Base-by-base conservation (phyloP, 257 asterid species). In the Nicotiana paniculata region DNA sequence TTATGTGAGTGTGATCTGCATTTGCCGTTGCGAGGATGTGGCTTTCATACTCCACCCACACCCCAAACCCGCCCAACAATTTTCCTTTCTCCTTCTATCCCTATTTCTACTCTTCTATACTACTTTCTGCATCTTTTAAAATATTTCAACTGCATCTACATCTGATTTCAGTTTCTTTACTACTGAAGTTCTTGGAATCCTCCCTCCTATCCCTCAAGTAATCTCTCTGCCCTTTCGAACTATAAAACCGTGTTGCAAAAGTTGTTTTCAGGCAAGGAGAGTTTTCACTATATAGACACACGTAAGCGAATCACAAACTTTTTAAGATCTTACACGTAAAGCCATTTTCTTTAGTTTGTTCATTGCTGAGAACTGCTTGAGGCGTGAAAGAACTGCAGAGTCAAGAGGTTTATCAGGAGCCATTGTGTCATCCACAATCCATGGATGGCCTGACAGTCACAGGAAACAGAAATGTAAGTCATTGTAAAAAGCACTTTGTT, bases 311-410 rank as follows among this genome's bases (percentile, higher is more conserved):
- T 70, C 83, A 84, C 46, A 75, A 75, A 51, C 64, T 75, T 51
- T 75, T 51, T 39, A 75, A 75, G 84, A 81, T 32, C 96, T 91
- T 91, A 95, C 98, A 51, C 97, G 97, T 84, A 95, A 85, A 86
- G 98, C 98, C 97, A 95, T 95, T 91, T 92, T 95, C 93, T 95
- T 95, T 53, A 95, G 97, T 87, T 95, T 95, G 91, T 95, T 95
- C 98, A 95, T 95, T 57, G 97, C 98, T 83, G 98, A 95, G 87
- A 95, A 95, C 88, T 95, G 98, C 84, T 95, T 95, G 83, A 95
- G 93, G 80, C 98, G 98, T 15, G 98, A 93, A 26, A 95, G 84
- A 84, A 95, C 98, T 48, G 97, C 98, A 86, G 98, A 95, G 87
- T 95, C 97, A 39, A 95, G 97, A 85, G 98, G 98, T 87, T 91